Evolutionary conservation across 2,329 filamentous ascomycete species (phyloP).

Genomic region (Trichophyton benhamiae): DNA sequence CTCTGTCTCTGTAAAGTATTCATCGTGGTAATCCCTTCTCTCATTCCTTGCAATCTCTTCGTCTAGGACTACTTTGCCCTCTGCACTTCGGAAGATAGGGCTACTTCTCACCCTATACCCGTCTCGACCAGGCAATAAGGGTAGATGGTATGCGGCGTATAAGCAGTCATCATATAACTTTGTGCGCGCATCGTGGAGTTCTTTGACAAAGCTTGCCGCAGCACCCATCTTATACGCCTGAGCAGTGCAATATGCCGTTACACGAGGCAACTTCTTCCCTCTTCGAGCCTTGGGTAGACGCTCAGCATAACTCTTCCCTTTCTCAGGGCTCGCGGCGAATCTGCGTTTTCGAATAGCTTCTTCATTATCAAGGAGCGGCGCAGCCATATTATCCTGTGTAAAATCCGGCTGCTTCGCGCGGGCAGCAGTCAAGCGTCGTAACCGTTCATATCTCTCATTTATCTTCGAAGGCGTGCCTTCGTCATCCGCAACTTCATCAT

Average conservation of each 20-base stretch:
- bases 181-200: slow-evolving; percentile 77
- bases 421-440: slow-evolving; percentile 24
- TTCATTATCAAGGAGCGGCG: slow-evolving; percentile 44
- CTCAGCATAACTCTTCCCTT: slow-evolving; percentile 85
- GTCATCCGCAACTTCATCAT: slow-evolving; percentile 17
- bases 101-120: slow-evolving; percentile 82
- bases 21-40: slow-evolving; percentile 74
- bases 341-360: slow-evolving; percentile 47
- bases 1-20: slow-evolving; percentile 61
- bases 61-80: slow-evolving; percentile 83
- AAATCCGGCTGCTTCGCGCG: slow-evolving; percentile 40
- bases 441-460: slow-evolving; percentile 23
- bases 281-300: slow-evolving; percentile 77
- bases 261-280: slow-evolving; percentile 72
- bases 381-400: slow-evolving; percentile 42
- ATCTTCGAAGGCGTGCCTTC: slow-evolving; percentile 4
- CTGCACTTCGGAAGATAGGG: slow-evolving; percentile 82
- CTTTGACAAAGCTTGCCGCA: slow-evolving; percentile 78
- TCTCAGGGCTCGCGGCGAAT: slow-evolving; percentile 31
- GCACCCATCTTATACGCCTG: slow-evolving; percentile 82
- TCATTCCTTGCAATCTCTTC: slow-evolving; percentile 95
- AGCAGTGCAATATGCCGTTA: slow-evolving; percentile 93
- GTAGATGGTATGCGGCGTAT: slow-evolving; percentile 89
- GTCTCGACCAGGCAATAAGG: slow-evolving; percentile 70
- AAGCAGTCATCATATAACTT: slow-evolving; percentile 97